Base-by-base conservation (phyloP, 2,329 filamentous ascomycete species). In the Aspergillus ochraceus region DNA sequence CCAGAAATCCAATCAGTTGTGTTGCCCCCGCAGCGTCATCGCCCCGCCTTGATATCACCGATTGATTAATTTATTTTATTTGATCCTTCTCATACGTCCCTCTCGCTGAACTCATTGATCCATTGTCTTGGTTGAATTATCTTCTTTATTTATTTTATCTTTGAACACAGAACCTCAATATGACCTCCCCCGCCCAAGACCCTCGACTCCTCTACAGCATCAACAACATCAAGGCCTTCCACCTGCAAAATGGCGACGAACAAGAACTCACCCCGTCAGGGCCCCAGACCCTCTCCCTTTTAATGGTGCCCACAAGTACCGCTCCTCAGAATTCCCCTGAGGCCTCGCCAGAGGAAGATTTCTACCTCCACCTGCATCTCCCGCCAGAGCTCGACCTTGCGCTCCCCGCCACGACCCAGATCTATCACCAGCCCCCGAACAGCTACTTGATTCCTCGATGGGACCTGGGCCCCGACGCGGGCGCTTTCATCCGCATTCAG, bases 371-470 rank as follows among this genome's bases (percentile, higher is more conserved):
- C 76, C 86, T 99, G 24, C 92, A 97, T 70, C 87, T 98, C 10
- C 93, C 94, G 14, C 94, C 94, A 20, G 94, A 97, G 81, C 87
- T 99, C 68, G 94, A 98, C 70, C 86, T 98, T 6, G 91, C 95
- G 6, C 84, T 98, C 14, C 95, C 95, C 12, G 94, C 94, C 19
- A 98, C 93, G 0, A 98, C 95, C 0, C 94, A 98, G 75, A 95
- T 99, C 74, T 98, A 97, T 79, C 92, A 97, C 76, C 92, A 98
- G 78, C 92, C 93, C 6, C 94, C 94, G 0, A 87, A 84, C 64
- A 96, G 91, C 80, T 98, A 98, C 73, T 83, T 98, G 51, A 97
- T 99, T 63, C 95, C 95, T 17, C 88, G 94, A 66, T 97, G 94
- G 92, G 94, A 98, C 71, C 80, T 97, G 17, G 93, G 92, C 4